A percentile compares a stretch with the other conserved stretches of the same genome.
phyloP scores from a whole-genome alignment of 2,329 filamentous ascomycete species.

The Mycocentrospora acerina region DNA sequence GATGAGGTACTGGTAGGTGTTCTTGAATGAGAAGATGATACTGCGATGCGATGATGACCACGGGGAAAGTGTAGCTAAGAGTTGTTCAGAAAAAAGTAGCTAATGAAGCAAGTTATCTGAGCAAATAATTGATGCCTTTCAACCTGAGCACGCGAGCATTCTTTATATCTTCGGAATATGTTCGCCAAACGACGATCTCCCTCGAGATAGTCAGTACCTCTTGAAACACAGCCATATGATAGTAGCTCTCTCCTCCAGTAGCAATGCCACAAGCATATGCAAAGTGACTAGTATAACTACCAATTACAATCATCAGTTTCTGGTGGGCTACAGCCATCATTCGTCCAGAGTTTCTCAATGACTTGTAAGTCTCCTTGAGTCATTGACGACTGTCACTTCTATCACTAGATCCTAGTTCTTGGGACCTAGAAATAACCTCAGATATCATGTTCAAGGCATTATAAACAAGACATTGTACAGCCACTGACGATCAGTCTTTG shows the following conservation, averaged over 20 bases:
- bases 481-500: conserved; percentile 2
- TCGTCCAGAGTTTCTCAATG: too few relatives aligned
- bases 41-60: conserved; percentile 1
- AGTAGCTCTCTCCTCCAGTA: not conserved
- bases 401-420: conserved; percentile 10
- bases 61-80: conserved; percentile 14
- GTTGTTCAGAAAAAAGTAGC: too few relatives aligned
- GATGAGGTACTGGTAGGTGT: not conserved
- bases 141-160: conserved; percentile 13
- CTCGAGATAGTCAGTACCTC: not conserved
- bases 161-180: conserved; percentile 15
- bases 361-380: too few relatives aligned
- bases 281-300: too few relatives aligned
- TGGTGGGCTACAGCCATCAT: too few relatives aligned
- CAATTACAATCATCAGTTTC: too few relatives aligned
- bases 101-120: not conserved
- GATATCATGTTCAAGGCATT: conserved; percentile 2
- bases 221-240: conserved; percentile 12
- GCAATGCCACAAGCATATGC: too few relatives aligned
- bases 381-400: conserved; percentile 1
- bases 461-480: conserved; percentile 3
- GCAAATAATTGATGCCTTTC: conserved; percentile 5
- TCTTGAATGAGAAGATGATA: not conserved
- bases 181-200: conserved; percentile 1
- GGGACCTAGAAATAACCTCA: conserved; percentile 12